A percentile compares a stretch with the other conserved stretches of the same genome.
phyloP scores from a whole-genome alignment of 73 alveolate species.

The Paramecium sexaurelia region DNA sequence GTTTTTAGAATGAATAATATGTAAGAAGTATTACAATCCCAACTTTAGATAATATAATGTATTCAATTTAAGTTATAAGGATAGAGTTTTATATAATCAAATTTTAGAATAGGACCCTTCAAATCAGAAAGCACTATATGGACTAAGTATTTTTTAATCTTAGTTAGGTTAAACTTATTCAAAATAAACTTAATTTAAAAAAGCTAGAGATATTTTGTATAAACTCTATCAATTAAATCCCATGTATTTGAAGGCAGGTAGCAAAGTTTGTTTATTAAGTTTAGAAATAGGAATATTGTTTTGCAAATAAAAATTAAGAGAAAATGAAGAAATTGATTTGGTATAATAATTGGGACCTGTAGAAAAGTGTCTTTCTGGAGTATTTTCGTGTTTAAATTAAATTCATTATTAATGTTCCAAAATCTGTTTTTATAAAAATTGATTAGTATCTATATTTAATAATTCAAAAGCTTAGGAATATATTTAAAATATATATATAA shows the following conservation, averaged over 20 bases:
- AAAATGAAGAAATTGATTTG: background rate
- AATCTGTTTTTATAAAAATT: no score
- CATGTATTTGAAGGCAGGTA: background rate
- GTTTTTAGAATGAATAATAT: no score
- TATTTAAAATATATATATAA: no score
- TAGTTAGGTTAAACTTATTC: background rate
- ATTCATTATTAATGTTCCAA: no score
- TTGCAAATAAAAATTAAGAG: background rate
- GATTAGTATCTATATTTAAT: no score
- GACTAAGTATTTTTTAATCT: background rate
- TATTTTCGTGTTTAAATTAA: no score
- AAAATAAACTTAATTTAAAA: background rate
- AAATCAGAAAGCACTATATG: background rate
- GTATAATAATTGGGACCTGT: no score
- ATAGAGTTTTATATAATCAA: background rate
- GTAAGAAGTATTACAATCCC: no score
- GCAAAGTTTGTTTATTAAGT: background rate
- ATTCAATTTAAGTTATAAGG: background rate
- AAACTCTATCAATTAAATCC: background rate
- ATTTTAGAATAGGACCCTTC: background rate
- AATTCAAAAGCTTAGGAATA: no score
- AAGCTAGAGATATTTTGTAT: background rate
- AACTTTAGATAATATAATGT: no score
- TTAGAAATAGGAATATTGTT: background rate
- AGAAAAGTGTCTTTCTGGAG: no score